A percentile compares a stretch with the other conserved stretches of the same genome.
These are phyloP conservation scores for Phytophthora constricta DNA, from an alignment of 352 stramenopile genomes.

Conservation along the genomic window DNA sequence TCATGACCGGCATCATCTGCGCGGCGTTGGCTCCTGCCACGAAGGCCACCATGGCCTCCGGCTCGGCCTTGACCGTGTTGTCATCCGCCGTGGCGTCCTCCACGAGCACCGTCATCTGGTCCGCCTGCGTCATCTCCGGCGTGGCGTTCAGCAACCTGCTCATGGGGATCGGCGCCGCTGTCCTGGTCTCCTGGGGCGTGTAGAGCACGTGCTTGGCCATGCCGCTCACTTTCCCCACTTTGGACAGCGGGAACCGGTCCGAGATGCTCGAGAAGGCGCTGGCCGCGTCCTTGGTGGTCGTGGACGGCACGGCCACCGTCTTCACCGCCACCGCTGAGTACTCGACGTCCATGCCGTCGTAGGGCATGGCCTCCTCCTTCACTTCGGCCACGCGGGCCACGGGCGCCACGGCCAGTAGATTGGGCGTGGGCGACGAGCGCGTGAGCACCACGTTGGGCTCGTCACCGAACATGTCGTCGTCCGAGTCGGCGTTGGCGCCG, in stretches of 20 bases:
- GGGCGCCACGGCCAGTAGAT: slow-evolving; percentile 36
- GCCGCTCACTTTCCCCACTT: slow-evolving; percentile 45
- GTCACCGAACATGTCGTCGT: slow-evolving; percentile 60
- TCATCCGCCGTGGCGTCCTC: slow-evolving; percentile 52
- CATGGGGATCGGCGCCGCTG: slow-evolving; percentile 30
- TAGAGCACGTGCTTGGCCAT: slow-evolving; percentile 33
- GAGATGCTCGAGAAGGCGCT: slow-evolving; percentile 69
- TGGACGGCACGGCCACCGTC: slow-evolving; percentile 22
- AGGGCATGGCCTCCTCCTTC: slow-evolving; percentile 31
- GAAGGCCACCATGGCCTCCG: slow-evolving; percentile 40
- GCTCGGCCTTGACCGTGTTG: slow-evolving; percentile 40
- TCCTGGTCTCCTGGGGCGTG: slow-evolving; percentile 24
- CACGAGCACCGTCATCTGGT: slow-evolving; percentile 66
- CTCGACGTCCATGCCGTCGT: slow-evolving; percentile 34
- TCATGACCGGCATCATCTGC: slow-evolving; percentile 32
- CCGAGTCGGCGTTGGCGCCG: slow-evolving; percentile 42
- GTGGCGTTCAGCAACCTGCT: slow-evolving; percentile 45
- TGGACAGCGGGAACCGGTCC: slow-evolving; percentile 55
- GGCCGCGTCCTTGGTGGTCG: slow-evolving; percentile 7
- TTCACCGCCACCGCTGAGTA: slow-evolving; percentile 32
- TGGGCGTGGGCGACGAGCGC: slow-evolving; percentile 62
- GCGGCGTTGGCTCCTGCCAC: slow-evolving; percentile 18
- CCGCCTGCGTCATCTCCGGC: slow-evolving; percentile 53
- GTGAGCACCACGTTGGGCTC: slow-evolving; percentile 48
- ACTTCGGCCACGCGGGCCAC: slow-evolving; percentile 35